These are phyloP conservation scores for Orbilia quercus DNA, from an alignment of 2,329 filamentous ascomycete species.

Conservation along the genomic window DNA sequence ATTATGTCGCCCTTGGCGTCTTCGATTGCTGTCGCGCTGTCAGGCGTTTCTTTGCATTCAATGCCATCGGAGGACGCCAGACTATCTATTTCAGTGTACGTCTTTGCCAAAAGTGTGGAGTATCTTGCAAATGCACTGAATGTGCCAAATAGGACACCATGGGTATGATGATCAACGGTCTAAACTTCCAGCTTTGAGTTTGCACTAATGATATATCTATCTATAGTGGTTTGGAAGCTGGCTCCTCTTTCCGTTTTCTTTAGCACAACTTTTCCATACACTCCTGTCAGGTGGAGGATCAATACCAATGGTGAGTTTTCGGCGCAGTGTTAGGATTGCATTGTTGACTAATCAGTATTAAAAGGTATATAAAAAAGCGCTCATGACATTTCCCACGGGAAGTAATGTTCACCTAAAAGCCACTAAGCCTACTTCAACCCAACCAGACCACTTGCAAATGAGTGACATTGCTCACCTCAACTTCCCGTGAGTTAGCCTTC, in stretches of 20 bases:
- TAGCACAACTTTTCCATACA: conserved; percentile 39
- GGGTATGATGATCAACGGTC: conserved; percentile 16
- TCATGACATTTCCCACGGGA: conserved; percentile 33
- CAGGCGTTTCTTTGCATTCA: conserved; percentile 20
- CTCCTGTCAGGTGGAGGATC: conserved; percentile 12
- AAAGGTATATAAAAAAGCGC: conserved; percentile 32
- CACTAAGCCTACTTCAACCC: background rate
- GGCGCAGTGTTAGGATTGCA: background rate
- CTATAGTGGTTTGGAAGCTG: conserved; percentile 47
- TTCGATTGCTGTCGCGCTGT: conserved; percentile 24
- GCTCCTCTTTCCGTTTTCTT: conserved; percentile 38
- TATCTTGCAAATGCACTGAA: conserved; percentile 42
- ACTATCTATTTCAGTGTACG: conserved; percentile 35
- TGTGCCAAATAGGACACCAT: conserved; percentile 10
- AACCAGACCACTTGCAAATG: conserved; percentile 12
- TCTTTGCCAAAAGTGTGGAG: conserved; percentile 43
- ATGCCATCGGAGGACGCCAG: conserved; percentile 31
- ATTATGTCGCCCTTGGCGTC: conserved; percentile 32
- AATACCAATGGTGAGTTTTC: conserved; percentile 32
- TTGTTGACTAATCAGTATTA: background rate
- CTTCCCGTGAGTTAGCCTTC: conserved; percentile 31
- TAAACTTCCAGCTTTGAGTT: background rate
- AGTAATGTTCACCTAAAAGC: background rate
- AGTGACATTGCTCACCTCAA: conserved; percentile 23
- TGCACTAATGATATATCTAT: background rate